phyloP scores from a whole-genome alignment of 2,329 filamentous ascomycete species.

The Monosporascus sp. region DNA sequence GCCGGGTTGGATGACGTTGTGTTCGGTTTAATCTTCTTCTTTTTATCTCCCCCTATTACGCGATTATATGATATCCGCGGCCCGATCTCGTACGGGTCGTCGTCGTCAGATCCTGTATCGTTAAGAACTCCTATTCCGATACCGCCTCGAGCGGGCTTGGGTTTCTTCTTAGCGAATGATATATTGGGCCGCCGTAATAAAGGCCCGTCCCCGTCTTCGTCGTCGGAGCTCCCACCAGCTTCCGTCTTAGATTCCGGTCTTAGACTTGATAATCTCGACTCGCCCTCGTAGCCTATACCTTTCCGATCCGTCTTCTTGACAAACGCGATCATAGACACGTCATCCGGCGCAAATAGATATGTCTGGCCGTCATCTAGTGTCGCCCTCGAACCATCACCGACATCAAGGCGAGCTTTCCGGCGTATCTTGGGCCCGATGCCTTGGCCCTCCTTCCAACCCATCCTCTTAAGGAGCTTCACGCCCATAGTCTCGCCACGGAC shows the following conservation, averaged over 20 bases:
- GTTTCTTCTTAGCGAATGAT: slow-evolving; percentile 42
- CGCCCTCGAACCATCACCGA: slow-evolving; percentile 28
- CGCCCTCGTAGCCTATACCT: slow-evolving; percentile 63
- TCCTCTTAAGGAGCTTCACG: slow-evolving; percentile 74
- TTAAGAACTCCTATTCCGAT: slow-evolving; percentile 88
- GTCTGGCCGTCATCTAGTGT: slow-evolving; percentile 38
- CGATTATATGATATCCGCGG: slow-evolving; percentile 85
- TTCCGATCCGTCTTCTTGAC: slow-evolving; percentile 61
- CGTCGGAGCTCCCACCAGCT: slow-evolving; percentile 31
- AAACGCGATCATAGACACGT: slow-evolving; percentile 64
- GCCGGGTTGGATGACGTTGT: slow-evolving; percentile 57
- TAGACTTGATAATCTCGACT: slow-evolving; percentile 43
- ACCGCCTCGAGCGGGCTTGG: slow-evolving; percentile 50
- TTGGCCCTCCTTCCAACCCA: slow-evolving; percentile 95
- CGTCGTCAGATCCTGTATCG: slow-evolving; percentile 89
- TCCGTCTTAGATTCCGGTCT: slow-evolving; percentile 17
- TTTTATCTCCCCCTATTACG: slow-evolving; percentile 74
- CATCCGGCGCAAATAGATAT: slow-evolving; percentile 81
- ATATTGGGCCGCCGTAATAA: slow-evolving; percentile 17
- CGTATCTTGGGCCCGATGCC: slow-evolving; percentile 84
- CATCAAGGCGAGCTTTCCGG: slow-evolving; percentile 64
- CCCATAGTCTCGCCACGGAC: slow-evolving; percentile 79
- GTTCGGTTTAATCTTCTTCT: slow-evolving; percentile 50
- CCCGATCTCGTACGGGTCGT: slow-evolving; percentile 88
- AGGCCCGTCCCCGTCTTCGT: slow-evolving; percentile 39